Percentiles rank a stretch among this genome's conserved stretches.
Evolutionary conservation across 2,329 filamentous ascomycete genomes (phyloP).

Genomic region (Venturia carpophila): DNA sequence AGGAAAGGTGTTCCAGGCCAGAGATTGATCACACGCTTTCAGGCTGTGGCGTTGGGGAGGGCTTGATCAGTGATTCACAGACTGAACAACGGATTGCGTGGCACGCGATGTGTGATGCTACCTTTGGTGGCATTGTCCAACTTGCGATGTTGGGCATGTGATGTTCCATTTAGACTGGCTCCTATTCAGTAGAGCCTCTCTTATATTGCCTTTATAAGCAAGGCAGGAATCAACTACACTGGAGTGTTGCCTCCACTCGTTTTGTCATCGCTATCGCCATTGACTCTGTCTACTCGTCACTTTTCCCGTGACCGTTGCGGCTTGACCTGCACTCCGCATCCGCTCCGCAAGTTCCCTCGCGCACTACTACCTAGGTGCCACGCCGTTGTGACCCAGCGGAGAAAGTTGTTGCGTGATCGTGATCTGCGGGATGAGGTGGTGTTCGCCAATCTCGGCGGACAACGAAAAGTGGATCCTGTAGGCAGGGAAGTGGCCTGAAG

Average conservation of each 20-base stretch:
- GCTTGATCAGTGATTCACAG: slow-evolving; percentile 1
- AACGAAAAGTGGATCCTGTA: not conserved
- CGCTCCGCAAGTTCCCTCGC: not conserved
- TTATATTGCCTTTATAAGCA: not conserved
- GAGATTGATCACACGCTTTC: slow-evolving; percentile 5
- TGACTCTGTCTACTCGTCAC: too few relatives aligned
- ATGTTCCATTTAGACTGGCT: not conserved
- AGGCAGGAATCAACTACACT: not conserved
- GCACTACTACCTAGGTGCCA: too few relatives aligned
- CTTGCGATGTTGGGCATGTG: not conserved
- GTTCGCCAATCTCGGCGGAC: not conserved
- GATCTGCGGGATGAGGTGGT: slow-evolving; percentile 3
- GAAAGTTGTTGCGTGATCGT: not conserved
- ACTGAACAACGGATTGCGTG: not conserved
- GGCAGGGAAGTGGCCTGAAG: not conserved
- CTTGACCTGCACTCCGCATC: not conserved
- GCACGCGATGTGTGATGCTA: not conserved
- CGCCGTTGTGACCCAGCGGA: not conserved
- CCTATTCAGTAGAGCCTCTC: slow-evolving; percentile 8
- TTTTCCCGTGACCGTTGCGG: too few relatives aligned
- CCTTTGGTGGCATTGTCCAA: slow-evolving; percentile 1
- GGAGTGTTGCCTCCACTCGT: too few relatives aligned
- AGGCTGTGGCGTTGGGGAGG: slow-evolving; percentile 6
- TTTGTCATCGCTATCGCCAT: too few relatives aligned
- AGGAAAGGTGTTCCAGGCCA: slow-evolving; percentile 9